Evolutionary conservation across 1,284 basidiomycete species (phyloP), one percentile per base, ranked within the genome.

Genomic region (Trichosporon sp.): DNA sequence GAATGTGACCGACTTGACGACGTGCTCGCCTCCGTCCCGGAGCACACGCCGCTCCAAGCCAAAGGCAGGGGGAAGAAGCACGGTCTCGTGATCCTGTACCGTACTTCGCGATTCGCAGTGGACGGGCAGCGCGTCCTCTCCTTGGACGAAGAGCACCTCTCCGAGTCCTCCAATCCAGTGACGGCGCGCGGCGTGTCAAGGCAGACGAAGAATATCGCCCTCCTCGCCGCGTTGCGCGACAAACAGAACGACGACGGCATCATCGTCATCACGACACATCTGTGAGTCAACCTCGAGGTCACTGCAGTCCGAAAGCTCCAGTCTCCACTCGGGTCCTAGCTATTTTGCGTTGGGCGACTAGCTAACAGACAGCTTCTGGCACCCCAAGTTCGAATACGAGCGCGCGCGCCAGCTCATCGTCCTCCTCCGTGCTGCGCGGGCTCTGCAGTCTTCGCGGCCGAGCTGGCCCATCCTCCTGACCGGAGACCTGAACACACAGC

Each of bases 311-410:
- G 26, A 26, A 26, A 26, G 26, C 26, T 26, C 26, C 26, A 26
- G 26, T 26, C 26, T 26, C 26, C 26, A 26, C 26, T 26, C 26
- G 26, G 26, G 26, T 26, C 26, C 26, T 26, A 26, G 26, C 26
- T 26, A 26, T 26, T 26, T 26, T 26, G 26, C 26, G 26, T 26
- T 26, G 26, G 26, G 26, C 26, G 26, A 11, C 7, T 14, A 4
- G 40, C 31, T 71, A 61, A 73, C 26, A 5, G 14, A 37, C 69
- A 84, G 83, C 5, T 98, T 98, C 84, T 98, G 96, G 96, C 94
- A 97, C 83, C 94, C 95, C 6, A 89, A 87, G 91, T 94, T 92
- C 79, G 88, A 89, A 0, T 98, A 98, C 81, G 96, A 99, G 84
- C 88, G 96, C 65, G 87, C 90, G 32, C 89, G 96, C 11, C 87